A percentile compares a stretch with the other conserved stretches of the same genome.
Evolutionary conservation across 192 early-diverging fungal genomes (phyloP).

Genomic region (Backusella liffmaniae): DNA sequence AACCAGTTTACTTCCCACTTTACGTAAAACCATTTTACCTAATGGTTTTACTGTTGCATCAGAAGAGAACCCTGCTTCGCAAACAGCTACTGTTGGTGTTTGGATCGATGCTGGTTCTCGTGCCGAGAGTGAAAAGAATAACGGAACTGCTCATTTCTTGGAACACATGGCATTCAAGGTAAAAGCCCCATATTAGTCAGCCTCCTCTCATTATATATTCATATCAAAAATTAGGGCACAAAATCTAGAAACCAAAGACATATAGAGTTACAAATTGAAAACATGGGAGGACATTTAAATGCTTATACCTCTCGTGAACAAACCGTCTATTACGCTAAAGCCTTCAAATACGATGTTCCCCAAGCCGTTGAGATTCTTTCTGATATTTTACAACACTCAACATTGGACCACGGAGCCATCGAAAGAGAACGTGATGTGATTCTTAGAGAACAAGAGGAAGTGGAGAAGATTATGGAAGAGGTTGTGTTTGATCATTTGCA

Average conservation of each 20-base stretch:
- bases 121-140: constrained; percentile 71
- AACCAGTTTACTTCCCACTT: constrained; percentile 40
- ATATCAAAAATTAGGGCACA: constrained; percentile 64
- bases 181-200: constrained; percentile 6
- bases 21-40: constrained; percentile 66
- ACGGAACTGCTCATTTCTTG: constrained; percentile 96
- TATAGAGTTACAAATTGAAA: constrained; percentile 94
- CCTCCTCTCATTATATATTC: neutral
- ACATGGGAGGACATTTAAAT: constrained; percentile 98
- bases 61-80: constrained; percentile 73
- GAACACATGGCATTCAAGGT: constrained; percentile 99
- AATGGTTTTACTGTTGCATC: constrained; percentile 87
- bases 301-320: constrained; percentile 99
- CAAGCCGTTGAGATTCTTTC: constrained; percentile 91
- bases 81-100: constrained; percentile 88
- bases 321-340: constrained; percentile 97
- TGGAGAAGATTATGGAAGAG: constrained; percentile 94
- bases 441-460: constrained; percentile 90
- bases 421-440: constrained; percentile 98
- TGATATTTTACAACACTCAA: constrained; percentile 89
- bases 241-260: constrained; percentile 82
- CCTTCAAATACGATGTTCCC: constrained; percentile 83
- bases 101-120: constrained; percentile 90
- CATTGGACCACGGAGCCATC: constrained; percentile 78
- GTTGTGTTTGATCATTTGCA: constrained; percentile 99